Evolutionary conservation across 352 stramenopile genomes (phyloP).

Genomic region (Globisporangium irregulare): DNA sequence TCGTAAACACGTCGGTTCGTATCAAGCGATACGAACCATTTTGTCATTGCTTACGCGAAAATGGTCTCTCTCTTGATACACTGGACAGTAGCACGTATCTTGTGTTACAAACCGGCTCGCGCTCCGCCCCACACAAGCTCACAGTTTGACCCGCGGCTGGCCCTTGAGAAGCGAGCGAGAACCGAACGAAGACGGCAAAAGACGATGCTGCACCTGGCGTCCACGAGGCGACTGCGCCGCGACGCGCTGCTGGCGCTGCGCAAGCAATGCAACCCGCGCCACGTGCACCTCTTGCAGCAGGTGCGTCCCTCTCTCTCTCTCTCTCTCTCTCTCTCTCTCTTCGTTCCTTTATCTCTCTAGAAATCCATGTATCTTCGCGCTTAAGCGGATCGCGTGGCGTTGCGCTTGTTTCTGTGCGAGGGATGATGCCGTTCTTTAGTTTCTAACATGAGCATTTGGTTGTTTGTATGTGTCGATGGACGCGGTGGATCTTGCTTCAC

Average conservation of each 20-base stretch:
- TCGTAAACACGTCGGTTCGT: background rate
- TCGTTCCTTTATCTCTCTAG: background rate
- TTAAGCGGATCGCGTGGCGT: background rate
- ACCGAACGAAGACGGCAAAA: slow-evolving; percentile 10
- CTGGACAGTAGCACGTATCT: background rate
- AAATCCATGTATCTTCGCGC: background rate
- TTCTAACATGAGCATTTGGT: background rate
- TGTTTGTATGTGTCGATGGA: background rate
- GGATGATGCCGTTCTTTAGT: background rate
- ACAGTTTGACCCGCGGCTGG: background rate
- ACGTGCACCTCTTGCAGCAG: slow-evolving; percentile 73
- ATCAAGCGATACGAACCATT: slow-evolving; percentile 1
- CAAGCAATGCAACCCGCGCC: slow-evolving; percentile 50
- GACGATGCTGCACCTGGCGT: slow-evolving; percentile 34
- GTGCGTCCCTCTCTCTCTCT: slow-evolving; percentile 22
- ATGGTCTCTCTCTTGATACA: background rate
- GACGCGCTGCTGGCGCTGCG: slow-evolving; percentile 50
- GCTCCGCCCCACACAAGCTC: slow-evolving; percentile 1
- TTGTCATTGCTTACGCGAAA: background rate
- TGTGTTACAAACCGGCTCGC: slow-evolving; percentile 1
- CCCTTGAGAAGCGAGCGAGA: slow-evolving; percentile 2
- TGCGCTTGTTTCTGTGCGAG: slow-evolving; percentile 7
- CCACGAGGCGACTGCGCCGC: slow-evolving; percentile 63
- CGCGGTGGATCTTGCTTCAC: background rate
- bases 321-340: background rate